Conservation (phyloP, 441 rosid genomes). For the Eutrema salsugineum region DNA sequence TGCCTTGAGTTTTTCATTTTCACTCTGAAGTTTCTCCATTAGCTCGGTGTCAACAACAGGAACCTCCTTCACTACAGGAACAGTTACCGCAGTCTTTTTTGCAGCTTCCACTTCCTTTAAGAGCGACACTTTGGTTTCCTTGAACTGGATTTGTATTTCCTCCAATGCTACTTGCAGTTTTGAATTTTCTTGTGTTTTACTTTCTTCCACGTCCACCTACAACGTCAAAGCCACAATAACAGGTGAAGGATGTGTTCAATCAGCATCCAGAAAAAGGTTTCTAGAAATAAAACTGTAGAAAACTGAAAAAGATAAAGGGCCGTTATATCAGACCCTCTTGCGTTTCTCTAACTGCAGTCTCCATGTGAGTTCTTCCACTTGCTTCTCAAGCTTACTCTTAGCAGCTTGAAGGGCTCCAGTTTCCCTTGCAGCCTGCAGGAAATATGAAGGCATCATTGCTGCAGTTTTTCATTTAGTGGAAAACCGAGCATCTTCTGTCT, state of each 20-base stretch:
- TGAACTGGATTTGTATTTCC: conserved; percentile 66
- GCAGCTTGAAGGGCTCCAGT: conserved; percentile 97
- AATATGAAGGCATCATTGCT: conserved; percentile 12
- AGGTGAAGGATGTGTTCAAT: conserved; percentile 7
- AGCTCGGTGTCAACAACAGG: conserved; percentile 58
- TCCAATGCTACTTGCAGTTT: conserved; percentile 71
- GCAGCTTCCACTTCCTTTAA: conserved; percentile 66
- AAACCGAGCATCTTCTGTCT: not conserved
- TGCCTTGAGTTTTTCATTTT: conserved; percentile 64
- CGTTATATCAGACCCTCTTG: conserved; percentile 53
- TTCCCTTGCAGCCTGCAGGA: conserved; percentile 81
- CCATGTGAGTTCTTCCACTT: conserved; percentile 86
- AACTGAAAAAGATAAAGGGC: not conserved
- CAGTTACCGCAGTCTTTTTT: conserved; percentile 45
- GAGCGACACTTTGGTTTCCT: conserved; percentile 69
- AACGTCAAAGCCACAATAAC: conserved; percentile 18
- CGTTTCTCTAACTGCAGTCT: conserved; percentile 78
- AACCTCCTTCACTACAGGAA: conserved; percentile 66
- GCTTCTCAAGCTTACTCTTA: conserved; percentile 79
- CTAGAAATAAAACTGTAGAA: not conserved
- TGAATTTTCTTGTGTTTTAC: conserved; percentile 71
- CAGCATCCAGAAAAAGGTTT: conserved; percentile 15
- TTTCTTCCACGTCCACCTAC: conserved; percentile 51
- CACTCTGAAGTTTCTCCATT: conserved; percentile 58
- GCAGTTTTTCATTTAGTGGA: not conserved